Evolutionary conservation across 2,329 filamentous ascomycete genomes (phyloP).

Genomic region (Cordyceps cicadae): DNA sequence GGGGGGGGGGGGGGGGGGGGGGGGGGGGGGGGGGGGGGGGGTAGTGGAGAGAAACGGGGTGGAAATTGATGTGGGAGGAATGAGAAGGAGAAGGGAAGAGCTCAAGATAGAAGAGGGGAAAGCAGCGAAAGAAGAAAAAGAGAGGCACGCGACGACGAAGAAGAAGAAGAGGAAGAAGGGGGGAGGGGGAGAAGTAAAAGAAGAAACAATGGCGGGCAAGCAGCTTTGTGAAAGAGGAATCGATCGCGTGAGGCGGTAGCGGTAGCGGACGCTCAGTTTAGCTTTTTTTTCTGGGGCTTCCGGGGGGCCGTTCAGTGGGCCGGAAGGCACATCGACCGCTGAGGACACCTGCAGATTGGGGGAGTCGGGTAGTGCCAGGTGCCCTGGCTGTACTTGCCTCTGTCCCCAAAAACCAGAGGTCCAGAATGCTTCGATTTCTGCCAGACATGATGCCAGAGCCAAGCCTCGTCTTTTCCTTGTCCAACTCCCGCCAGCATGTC

Average conservation of each 20-base stretch:
- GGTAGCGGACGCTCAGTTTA: conserved; percentile 9
- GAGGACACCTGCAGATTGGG: not conserved
- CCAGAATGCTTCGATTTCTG: not conserved
- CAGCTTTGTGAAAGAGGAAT: conserved; percentile 4
- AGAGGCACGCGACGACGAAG: too few relatives aligned
- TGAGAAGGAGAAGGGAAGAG: conserved; percentile 1
- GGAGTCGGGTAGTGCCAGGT: not conserved
- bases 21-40: too few relatives aligned
- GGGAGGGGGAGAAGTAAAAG: conserved; percentile 2
- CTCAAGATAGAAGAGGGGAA: conserved; percentile 4
- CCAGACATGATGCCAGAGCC: not conserved
- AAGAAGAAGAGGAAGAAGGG: conserved; percentile 7
- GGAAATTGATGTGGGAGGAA: not conserved
- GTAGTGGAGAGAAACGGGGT: not conserved
- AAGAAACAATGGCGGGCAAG: conserved; percentile 7
- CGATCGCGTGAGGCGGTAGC: conserved; percentile 13
- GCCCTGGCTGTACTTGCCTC: not conserved
- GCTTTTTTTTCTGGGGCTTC: conserved; percentile 12
- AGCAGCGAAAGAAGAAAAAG: not conserved
- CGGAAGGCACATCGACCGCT: not conserved
- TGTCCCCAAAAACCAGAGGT: not conserved
- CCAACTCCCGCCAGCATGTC: not conserved
- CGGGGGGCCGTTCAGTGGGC: not conserved
- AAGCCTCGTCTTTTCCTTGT: not conserved
- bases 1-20: too few relatives aligned